These are phyloP conservation scores for Rhizopogon roseolus DNA, from an alignment of 768 basidiomycete genomes.

Conservation along the genomic window DNA sequence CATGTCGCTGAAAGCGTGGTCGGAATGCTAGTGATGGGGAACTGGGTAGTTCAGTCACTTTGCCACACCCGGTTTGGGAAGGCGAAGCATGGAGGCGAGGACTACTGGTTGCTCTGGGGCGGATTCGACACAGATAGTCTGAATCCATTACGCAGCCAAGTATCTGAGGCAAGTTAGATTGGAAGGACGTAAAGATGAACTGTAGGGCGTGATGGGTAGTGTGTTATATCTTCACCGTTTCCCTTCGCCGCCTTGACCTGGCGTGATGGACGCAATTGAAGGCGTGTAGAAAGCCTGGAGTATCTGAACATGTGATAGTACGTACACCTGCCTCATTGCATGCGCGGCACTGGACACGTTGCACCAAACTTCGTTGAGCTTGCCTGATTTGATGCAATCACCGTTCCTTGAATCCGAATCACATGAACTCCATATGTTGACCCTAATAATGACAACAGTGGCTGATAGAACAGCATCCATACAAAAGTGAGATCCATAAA, in stretches of 20 bases:
- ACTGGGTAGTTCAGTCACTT: conserved; percentile 15
- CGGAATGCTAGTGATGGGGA: conserved; percentile 13
- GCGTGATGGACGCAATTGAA: conserved; percentile 25
- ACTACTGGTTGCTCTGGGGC: conserved; percentile 11
- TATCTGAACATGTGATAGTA: conserved; percentile 17
- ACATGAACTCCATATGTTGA: conserved; percentile 5
- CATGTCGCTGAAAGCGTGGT: conserved; percentile 17
- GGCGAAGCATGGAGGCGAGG: conserved; percentile 14
- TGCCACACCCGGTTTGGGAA: conserved; percentile 12
- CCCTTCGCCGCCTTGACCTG: conserved; percentile 22
- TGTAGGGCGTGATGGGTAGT: conserved; percentile 14
- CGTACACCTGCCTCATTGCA: conserved; percentile 25
- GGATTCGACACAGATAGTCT: conserved; percentile 23
- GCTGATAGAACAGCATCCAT: conserved; percentile 5
- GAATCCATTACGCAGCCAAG: conserved; percentile 20
- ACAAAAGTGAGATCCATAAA: conserved; percentile 3
- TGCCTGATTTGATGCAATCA: conserved; percentile 12
- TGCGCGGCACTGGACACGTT: conserved; percentile 24
- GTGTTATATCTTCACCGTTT: conserved; percentile 26
- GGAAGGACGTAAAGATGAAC: conserved; percentile 9
- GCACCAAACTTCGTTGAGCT: conserved; percentile 3
- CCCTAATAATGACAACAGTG: conserved; percentile 12
- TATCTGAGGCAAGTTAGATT: conserved; percentile 8
- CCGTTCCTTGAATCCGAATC: conserved; percentile 4
- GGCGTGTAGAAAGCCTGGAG: conserved; percentile 12